Conservation (phyloP, 1,284 basidiomycete species). For the Trichosporon inkin region DNA sequence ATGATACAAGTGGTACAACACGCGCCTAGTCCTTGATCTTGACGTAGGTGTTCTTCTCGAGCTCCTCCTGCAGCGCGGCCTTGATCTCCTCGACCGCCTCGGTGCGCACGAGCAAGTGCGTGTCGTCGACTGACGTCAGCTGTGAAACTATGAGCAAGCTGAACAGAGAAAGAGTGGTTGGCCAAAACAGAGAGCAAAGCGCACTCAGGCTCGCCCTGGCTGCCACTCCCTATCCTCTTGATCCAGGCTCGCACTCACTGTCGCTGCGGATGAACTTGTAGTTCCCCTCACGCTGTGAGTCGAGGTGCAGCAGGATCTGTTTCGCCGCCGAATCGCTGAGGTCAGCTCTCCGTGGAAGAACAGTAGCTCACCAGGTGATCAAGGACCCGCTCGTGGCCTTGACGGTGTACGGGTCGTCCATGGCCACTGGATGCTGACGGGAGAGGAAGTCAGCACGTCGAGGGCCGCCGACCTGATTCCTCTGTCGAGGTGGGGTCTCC, state of each 20-base stretch:
- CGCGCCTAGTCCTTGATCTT: conserved; percentile 17
- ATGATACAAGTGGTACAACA: not conserved
- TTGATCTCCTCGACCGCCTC: conserved; percentile 39
- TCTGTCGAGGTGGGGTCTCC: conserved; percentile 6
- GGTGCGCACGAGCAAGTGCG: conserved; percentile 40
- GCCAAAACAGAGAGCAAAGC: too few relatives aligned
- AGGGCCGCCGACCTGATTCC: too few relatives aligned
- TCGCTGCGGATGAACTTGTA: conserved; percentile 41
- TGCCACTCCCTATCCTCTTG: not conserved
- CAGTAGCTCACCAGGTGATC: conserved; percentile 19
- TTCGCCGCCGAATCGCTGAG: conserved; percentile 46
- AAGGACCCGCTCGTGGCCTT: conserved; percentile 21
- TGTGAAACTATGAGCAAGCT: not conserved
- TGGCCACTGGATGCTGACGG: not conserved
- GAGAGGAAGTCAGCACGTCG: not conserved
- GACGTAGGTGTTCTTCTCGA: conserved; percentile 48
- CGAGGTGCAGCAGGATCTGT: conserved; percentile 45
- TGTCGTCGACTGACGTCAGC: conserved; percentile 37
- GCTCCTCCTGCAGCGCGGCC: conserved; percentile 38
- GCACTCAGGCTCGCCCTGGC: too few relatives aligned
- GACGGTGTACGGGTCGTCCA: conserved; percentile 24
- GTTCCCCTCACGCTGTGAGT: conserved; percentile 32
- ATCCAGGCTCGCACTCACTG: conserved; percentile 24
- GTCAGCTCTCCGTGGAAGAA: not conserved
- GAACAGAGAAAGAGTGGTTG: too few relatives aligned